Evolutionary conservation across 2,329 filamentous ascomycete genomes (phyloP), one percentile per base, ranked within the genome.

Genomic region (Trichophyton mentagrophytes): DNA sequence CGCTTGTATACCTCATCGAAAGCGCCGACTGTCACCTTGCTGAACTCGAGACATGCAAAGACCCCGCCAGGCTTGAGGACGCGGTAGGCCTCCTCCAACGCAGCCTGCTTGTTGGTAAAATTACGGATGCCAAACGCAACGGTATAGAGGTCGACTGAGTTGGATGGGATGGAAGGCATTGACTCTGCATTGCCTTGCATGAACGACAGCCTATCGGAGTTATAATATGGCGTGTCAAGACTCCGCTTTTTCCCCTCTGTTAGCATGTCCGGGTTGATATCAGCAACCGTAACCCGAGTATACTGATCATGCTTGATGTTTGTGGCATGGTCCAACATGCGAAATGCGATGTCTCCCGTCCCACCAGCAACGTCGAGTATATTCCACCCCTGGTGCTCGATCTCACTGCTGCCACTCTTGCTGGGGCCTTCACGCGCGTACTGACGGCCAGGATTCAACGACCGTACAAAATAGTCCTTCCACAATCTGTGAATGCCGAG

Each of bases 91-190:
- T 97, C 91, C 40, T 80, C 77, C 61, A 99, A 77, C 0, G 92
- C 95, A 0, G 82, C 82, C 56, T 88, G 85, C 71, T 96, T 95
- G 76, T 96, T 85, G 60, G 89, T 93, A 76, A 99, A 99, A 76
- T 99, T 99, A 58, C 93, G 83, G 71, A 99, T 97, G 36, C 93
- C 93, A 70, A 99, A 99, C 0, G 92, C 90, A 2, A 99, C 93
- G 0, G 93, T 99, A 78, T 99, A 99, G 3, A 99, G 80, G 72
- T 99, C 93, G 60, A 97, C 80, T n/a, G 82, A 87, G 69, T 81
- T 80, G 67, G 83, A 79, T 1, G 85, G 80, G 60, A 96, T 82
- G 17, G 75, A 74, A 1, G 77, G 67, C 33, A 97, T 82, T 57
- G 83, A 77, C 70, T 96, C 89, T 7, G 93, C 93, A 71, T 99